Evolutionary conservation across 805 yeast genomes (phyloP).

Genomic region (Lachancea cidri): DNA sequence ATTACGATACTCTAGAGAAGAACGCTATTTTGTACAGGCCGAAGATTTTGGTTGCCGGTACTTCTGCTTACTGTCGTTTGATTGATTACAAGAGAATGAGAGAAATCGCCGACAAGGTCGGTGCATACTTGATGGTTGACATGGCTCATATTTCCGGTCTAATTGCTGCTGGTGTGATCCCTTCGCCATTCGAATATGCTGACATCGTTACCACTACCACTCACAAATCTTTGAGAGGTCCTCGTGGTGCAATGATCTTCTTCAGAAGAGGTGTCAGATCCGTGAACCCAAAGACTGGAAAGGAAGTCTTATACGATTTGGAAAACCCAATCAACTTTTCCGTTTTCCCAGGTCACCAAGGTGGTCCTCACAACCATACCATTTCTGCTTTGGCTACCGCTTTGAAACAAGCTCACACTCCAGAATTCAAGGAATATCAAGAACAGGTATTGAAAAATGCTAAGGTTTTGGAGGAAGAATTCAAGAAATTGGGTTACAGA

Average conservation of each 20-base stretch:
- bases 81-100: conserved; percentile 97
- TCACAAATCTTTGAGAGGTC: conserved; percentile 97
- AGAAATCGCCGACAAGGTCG: conserved; percentile 93
- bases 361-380: conserved; percentile 99
- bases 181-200: conserved; percentile 94
- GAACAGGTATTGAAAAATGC: conserved; percentile 85
- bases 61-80: conserved; percentile 95
- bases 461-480: conserved; percentile 68
- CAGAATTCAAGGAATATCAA: conserved; percentile 90
- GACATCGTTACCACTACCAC: conserved; percentile 98
- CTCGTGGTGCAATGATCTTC: conserved; percentile 99
- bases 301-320: conserved; percentile 83
- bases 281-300: conserved; percentile 82
- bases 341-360: conserved; percentile 99
- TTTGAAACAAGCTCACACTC: conserved; percentile 85
- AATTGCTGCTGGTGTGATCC: conserved; percentile 91
- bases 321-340: conserved; percentile 95
- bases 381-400: conserved; percentile 97
- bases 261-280: conserved; percentile 94
- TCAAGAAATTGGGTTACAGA: conserved; percentile 66
- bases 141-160: conserved; percentile 99
- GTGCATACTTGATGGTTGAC: conserved; percentile 92
- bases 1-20: conserved; percentile 90
- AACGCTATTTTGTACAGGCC: conserved; percentile 92
- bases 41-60: conserved; percentile 94